Percentiles rank a stretch among this genome's conserved stretches.
phyloP scores from a whole-genome alignment of 1,284 basidiomycete species.

The Coriolopsis trogii region DNA sequence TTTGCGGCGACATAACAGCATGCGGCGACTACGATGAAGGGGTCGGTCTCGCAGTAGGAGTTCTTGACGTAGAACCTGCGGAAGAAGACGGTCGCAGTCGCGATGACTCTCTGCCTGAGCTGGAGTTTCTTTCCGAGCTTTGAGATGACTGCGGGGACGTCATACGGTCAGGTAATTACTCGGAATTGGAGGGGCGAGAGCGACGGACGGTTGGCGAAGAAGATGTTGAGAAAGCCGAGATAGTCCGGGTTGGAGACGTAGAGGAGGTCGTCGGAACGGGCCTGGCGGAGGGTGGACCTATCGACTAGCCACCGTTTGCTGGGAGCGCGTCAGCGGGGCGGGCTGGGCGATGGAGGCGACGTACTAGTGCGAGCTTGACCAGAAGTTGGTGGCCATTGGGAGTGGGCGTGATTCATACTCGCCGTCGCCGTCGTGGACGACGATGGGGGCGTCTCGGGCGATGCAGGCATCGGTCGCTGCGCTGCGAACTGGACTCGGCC shows the following conservation, averaged over 20 bases:
- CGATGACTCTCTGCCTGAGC: constrained; percentile 88
- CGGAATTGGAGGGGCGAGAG: background rate
- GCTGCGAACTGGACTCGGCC: background rate
- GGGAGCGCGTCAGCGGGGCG: constrained; percentile 7
- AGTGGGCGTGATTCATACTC: background rate
- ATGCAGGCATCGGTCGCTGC: background rate
- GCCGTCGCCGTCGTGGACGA: too few relatives aligned
- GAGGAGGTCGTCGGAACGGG: constrained; percentile 75
- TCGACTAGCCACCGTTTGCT: constrained; percentile 91
- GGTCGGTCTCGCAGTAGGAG: constrained; percentile 91
- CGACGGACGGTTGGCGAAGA: constrained; percentile 77
- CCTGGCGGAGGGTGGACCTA: constrained; percentile 69
- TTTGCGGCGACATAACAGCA: constrained; percentile 97
- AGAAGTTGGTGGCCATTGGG: constrained; percentile 74
- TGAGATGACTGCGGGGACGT: constrained; percentile 64
- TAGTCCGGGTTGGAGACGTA: constrained; percentile 78
- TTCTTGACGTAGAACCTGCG: constrained; percentile 95
- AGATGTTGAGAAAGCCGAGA: constrained; percentile 81
- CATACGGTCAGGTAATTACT: background rate
- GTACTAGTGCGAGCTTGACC: constrained; percentile 76
- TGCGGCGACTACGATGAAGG: constrained; percentile 89
- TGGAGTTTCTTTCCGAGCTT: constrained; percentile 86
- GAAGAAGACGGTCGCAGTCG: constrained; percentile 94
- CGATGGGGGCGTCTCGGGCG: too few relatives aligned
- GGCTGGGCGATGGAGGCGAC: constrained; percentile 28